Percentiles rank a stretch among this genome's conserved stretches.
phyloP scores from a whole-genome alignment of 306 rosid species.

The Cucurbita ficifolia region DNA sequence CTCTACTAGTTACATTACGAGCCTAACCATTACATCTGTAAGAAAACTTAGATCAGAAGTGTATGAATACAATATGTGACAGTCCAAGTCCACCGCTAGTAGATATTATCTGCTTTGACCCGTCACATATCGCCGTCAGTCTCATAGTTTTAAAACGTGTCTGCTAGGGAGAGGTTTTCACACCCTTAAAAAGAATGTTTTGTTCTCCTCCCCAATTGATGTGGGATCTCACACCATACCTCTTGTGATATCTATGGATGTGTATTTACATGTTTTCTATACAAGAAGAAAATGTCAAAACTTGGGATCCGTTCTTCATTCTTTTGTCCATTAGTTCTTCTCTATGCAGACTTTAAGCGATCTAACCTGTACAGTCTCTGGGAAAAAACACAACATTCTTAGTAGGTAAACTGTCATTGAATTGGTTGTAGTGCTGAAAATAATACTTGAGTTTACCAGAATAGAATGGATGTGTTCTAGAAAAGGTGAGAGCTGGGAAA shows the following conservation, averaged over 20 bases:
- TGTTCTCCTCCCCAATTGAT: too few species aligned
- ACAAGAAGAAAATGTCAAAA: background rate
- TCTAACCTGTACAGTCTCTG: constrained; percentile 58
- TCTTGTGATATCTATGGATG: too few species aligned
- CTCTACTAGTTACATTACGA: background rate
- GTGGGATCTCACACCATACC: too few species aligned
- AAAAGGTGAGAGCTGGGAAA: constrained; percentile 45
- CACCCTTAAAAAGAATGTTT: too few species aligned
- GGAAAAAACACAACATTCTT: background rate
- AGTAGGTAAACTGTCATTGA: background rate
- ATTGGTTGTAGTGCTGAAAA: background rate
- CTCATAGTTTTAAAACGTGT: too few species aligned
- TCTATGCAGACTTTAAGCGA: constrained; percentile 42
- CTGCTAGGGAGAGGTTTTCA: too few species aligned
- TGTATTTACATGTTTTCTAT: constrained; percentile 1
- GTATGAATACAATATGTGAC: background rate
- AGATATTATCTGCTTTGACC: too few species aligned
- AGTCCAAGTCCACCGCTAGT: too few species aligned
- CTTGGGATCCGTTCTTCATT: background rate
- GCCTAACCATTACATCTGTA: background rate
- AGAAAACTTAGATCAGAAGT: background rate
- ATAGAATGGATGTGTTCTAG: constrained; percentile 56
- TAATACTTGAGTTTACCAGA: constrained; percentile 28
- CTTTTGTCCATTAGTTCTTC: background rate
- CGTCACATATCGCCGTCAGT: too few species aligned